Evolutionary conservation across 805 yeast genomes (phyloP).

Genomic region (Candida vaughaniae): DNA sequence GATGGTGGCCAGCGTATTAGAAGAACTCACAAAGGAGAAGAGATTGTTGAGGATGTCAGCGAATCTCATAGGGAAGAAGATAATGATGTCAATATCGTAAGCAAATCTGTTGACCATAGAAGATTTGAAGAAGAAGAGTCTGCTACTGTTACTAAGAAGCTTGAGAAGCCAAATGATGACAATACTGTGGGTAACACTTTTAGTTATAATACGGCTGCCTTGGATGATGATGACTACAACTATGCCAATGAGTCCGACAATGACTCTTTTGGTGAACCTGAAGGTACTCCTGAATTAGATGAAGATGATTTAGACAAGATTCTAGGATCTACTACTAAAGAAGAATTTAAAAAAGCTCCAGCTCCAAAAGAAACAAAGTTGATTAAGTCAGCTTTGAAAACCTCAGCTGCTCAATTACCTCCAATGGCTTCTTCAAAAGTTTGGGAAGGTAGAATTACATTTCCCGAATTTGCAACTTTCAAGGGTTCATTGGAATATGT

Average conservation of each 20-base stretch:
- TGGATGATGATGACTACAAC: conserved; percentile 19
- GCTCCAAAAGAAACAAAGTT: conserved; percentile 1
- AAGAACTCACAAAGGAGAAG: conserved; percentile 88
- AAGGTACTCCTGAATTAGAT: conserved; percentile 16
- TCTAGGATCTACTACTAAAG: conserved; percentile 18
- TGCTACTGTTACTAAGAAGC: background rate
- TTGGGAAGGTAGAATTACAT: conserved; percentile 51
- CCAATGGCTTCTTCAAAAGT: conserved; percentile 17
- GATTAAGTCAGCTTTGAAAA: conserved; percentile 10
- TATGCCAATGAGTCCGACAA: conserved; percentile 28
- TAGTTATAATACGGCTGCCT: conserved; percentile 19
- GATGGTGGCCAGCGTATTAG: conserved; percentile 59
- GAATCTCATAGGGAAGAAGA: conserved; percentile 25
- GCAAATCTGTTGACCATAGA: conserved; percentile 38
- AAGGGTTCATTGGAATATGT: conserved; percentile 36
- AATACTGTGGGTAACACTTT: conserved; percentile 2
- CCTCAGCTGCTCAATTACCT: conserved; percentile 6
- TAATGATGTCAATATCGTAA: conserved; percentile 25
- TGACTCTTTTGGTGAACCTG: conserved; percentile 15
- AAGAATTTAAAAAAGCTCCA: too few species aligned
- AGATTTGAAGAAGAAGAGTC: conserved; percentile 26
- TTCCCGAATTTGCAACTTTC: conserved; percentile 51
- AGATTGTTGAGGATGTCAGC: conserved; percentile 53
- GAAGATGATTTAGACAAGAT: conserved; percentile 35
- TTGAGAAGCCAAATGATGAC: background rate